Conservation (phyloP, 2,329 filamentous ascomycete species). For the Ceratocystis colombiana region DNA sequence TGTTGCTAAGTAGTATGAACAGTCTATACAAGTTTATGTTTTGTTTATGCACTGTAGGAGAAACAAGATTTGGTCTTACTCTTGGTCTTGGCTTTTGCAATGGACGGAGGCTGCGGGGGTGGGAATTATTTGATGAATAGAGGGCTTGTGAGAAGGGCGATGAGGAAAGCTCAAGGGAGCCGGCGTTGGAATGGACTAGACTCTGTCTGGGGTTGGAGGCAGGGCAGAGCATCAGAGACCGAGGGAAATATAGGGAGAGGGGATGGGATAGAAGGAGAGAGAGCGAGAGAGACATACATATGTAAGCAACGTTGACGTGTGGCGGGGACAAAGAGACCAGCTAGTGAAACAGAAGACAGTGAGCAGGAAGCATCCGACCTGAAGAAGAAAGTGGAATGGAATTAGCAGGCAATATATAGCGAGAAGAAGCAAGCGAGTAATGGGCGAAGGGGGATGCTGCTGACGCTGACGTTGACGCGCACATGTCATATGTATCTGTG, state of each 20-base stretch:
- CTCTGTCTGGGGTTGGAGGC: neutral
- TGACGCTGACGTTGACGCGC: neutral
- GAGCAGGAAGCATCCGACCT: neutral
- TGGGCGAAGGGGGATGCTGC: neutral
- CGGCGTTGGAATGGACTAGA: constrained; percentile 1
- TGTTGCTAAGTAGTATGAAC: neutral
- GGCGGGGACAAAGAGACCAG: neutral
- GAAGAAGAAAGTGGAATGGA: neutral
- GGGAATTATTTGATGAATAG: no score
- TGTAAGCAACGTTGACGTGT: constrained; percentile 4
- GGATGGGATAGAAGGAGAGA: neutral
- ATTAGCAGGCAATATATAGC: constrained; percentile 10
- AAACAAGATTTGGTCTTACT: no score
- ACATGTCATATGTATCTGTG: neutral
- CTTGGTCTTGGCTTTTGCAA: no score
- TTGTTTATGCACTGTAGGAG: neutral
- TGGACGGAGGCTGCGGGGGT: no score
- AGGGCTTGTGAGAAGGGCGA: neutral
- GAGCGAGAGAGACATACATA: neutral
- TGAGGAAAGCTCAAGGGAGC: neutral
- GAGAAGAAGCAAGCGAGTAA: neutral
- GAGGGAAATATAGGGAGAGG: neutral
- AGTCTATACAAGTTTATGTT: neutral
- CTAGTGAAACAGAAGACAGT: neutral
- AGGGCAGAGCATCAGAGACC: neutral